These are phyloP conservation scores for Claviceps lovelessii DNA, from an alignment of 2,329 filamentous ascomycete genomes.

Conservation along the genomic window DNA sequence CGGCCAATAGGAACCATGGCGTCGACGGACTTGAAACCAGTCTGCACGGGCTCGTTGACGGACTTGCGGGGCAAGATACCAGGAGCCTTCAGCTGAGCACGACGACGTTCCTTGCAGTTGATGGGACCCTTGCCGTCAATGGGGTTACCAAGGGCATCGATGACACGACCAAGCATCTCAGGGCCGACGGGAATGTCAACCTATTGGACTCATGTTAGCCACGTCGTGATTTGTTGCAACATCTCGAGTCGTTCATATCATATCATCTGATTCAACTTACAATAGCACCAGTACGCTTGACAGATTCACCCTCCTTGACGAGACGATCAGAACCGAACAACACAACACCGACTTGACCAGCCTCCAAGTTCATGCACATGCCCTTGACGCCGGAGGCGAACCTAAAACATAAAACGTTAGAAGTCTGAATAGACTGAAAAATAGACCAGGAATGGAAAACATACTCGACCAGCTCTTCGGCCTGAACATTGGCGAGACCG, in stretches of 20 bases:
- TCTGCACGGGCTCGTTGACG: conserved; percentile 98
- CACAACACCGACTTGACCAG: conserved; percentile 99
- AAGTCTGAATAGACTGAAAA: conserved; percentile 2
- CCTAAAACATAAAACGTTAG: conserved; percentile 35
- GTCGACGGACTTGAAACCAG: conserved; percentile 97
- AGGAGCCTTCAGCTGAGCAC: conserved; percentile 97
- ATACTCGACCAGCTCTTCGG: conserved; percentile 99
- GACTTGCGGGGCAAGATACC: conserved; percentile 94
- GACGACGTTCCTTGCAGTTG: conserved; percentile 80
- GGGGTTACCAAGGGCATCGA: conserved; percentile 97
- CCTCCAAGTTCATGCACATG: conserved; percentile 99
- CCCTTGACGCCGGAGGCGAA: conserved; percentile 99
- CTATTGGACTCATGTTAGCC: conserved; percentile 31
- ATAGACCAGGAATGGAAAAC: conserved; percentile 25
- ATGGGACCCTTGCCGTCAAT: conserved; percentile 98
- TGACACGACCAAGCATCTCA: conserved; percentile 91
- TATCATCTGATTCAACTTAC: conserved; percentile 40
- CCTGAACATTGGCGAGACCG: conserved; percentile 99
- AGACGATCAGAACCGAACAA: conserved; percentile 99
- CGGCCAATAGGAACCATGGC: conserved; percentile 99
- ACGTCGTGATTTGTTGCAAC: conserved; percentile 5
- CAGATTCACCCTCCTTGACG: conserved; percentile 97
- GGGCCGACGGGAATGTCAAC: conserved; percentile 91
- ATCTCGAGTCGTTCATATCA: background rate
- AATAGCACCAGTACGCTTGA: conserved; percentile 99